These are phyloP conservation scores for Gynandropsis gynandra DNA, from an alignment of 345 rosid species.

Conservation along the genomic window DNA sequence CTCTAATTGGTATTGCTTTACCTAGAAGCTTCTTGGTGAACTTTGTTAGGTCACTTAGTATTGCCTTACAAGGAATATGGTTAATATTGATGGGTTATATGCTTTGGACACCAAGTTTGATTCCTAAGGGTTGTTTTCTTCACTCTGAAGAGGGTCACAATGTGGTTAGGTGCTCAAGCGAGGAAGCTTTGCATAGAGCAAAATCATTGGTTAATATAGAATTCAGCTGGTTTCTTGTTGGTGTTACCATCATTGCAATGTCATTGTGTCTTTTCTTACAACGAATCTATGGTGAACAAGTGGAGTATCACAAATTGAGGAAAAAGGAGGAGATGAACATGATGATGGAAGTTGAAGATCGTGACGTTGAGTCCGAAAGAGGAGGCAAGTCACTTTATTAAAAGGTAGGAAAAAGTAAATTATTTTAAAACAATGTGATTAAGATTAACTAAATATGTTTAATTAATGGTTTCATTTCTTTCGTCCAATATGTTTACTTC, in stretches of 20 bases:
- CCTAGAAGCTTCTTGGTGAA: constrained; percentile 64
- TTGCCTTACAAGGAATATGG: constrained; percentile 75
- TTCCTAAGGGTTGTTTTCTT: constrained; percentile 61
- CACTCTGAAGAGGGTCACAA: constrained; percentile 56
- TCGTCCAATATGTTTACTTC: no score
- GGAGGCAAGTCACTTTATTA: constrained; percentile 18
- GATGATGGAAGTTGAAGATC: constrained; percentile 18
- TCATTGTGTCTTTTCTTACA: constrained; percentile 35
- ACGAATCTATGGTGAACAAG: constrained; percentile 30
- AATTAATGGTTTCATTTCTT: no score
- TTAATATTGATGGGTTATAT: constrained; percentile 58
- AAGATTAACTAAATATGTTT: no score
- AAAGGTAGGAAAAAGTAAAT: no score
- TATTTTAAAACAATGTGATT: no score
- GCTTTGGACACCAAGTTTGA: constrained; percentile 65
- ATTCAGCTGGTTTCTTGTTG: constrained; percentile 57
- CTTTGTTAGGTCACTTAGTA: constrained; percentile 59
- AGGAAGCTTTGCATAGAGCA: constrained; percentile 54
- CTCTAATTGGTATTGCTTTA: constrained; percentile 48
- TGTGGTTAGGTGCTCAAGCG: constrained; percentile 51
- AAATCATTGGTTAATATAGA: constrained; percentile 64
- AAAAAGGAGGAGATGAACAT: constrained; percentile 36
- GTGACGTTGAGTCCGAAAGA: constrained; percentile 42
- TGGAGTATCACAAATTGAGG: constrained; percentile 37
- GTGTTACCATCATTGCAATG: constrained; percentile 34